phyloP scores from a whole-genome alignment of 1,284 basidiomycete species.

The Meripilus lineatus region DNA sequence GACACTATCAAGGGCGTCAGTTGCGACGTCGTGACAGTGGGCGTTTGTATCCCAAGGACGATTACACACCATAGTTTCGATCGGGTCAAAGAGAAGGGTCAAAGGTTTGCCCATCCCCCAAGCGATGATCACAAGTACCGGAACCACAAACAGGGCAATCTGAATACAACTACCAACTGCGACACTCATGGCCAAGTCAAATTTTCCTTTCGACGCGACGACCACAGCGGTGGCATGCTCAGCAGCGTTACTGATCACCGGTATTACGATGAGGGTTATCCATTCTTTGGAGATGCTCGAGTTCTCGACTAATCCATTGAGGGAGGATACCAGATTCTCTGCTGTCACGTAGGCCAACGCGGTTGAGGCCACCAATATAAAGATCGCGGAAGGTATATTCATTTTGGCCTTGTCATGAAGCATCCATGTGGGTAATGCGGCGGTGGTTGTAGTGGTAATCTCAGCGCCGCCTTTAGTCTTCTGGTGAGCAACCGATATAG shows the following conservation, averaged over 20 bases:
- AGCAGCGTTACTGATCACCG: slow-evolving; percentile 61
- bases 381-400: slow-evolving; percentile 37
- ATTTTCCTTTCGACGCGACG: slow-evolving; percentile 55
- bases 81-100: slow-evolving; percentile 7
- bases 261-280: slow-evolving; percentile 64
- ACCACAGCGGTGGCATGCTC: slow-evolving; percentile 66
- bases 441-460: too few relatives aligned
- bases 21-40: not conserved
- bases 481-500: slow-evolving; percentile 13
- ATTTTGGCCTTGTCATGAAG: slow-evolving; percentile 39
- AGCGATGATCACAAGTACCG: slow-evolving; percentile 27
- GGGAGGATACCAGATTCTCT: slow-evolving; percentile 52
- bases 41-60: not conserved
- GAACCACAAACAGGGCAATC: slow-evolving; percentile 63
- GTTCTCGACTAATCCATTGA: slow-evolving; percentile 41
- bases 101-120: slow-evolving; percentile 7
- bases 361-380: slow-evolving; percentile 35
- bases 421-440: slow-evolving; percentile 18
- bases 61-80: slow-evolving; percentile 5
- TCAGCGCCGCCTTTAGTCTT: too few relatives aligned
- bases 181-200: slow-evolving; percentile 52
- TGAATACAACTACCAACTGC: slow-evolving; percentile 67
- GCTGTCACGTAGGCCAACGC: slow-evolving; percentile 52
- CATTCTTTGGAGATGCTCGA: slow-evolving; percentile 51
- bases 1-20: slow-evolving; percentile 21